Percentiles rank a stretch among this genome's conserved stretches.
These are phyloP conservation scores for Oryza nivara DNA, from an alignment of 176 grass and related monocot species.

Conservation along the genomic window DNA sequence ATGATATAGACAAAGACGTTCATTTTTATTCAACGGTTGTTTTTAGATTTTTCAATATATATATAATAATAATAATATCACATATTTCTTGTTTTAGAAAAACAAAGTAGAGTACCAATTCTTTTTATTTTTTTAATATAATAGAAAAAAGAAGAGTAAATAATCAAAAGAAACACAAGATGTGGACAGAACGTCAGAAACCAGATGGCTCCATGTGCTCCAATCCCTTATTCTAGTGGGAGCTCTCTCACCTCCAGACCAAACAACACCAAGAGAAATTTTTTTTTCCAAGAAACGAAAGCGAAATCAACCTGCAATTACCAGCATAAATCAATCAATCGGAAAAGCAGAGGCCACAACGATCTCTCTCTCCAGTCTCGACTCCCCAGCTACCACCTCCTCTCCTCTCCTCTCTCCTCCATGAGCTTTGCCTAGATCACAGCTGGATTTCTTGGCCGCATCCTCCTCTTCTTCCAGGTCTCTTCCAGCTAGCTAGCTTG, in stretches of 20 bases:
- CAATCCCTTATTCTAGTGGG: not conserved
- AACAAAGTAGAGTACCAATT: too few species aligned
- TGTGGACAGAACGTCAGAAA: constrained; percentile 14
- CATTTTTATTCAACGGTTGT: too few species aligned
- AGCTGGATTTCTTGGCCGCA: constrained; percentile 35
- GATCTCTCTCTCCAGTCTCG: not conserved
- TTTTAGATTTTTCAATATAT: too few species aligned
- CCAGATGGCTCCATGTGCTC: constrained; percentile 32
- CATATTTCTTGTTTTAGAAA: too few species aligned
- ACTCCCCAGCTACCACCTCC: constrained; percentile 46
- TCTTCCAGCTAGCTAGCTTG: not conserved
- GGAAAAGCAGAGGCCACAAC: constrained; percentile 13
- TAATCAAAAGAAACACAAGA: not conserved
- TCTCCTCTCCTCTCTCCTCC: not conserved
- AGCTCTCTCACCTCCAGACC: not conserved
- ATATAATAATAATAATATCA: too few species aligned
- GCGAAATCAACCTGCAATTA: not conserved
- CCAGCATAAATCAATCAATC: constrained; percentile 39
- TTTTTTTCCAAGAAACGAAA: not conserved
- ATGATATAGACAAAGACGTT: too few species aligned
- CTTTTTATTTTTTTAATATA: too few species aligned
- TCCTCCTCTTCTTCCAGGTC: constrained; percentile 18
- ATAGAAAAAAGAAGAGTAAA: too few species aligned
- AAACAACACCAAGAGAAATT: not conserved
- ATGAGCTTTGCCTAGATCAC: constrained; percentile 47